These are phyloP conservation scores for Brassica cretica DNA, from an alignment of 345 rosid genomes.

Conservation along the genomic window DNA sequence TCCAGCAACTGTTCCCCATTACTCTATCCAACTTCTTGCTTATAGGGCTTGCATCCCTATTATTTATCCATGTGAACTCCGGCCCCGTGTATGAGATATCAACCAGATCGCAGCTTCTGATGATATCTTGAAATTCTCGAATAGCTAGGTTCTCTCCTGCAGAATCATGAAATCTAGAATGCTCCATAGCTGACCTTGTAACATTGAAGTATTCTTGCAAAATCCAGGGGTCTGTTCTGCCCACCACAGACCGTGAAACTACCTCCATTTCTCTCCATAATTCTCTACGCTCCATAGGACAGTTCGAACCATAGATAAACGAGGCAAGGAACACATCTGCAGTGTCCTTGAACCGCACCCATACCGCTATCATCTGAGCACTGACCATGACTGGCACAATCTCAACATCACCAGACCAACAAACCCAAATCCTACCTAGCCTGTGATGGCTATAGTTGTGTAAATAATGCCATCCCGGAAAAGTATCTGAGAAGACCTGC, in stretches of 20 bases:
- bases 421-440: too few relatives aligned
- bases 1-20: too few relatives aligned
- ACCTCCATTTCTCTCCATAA: not conserved
- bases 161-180: not conserved
- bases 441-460: too few relatives aligned
- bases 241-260: not conserved
- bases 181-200: not conserved
- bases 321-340: not conserved
- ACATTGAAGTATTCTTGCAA: not conserved
- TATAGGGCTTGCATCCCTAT: too few relatives aligned
- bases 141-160: not conserved
- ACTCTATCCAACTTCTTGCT: too few relatives aligned
- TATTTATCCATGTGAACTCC: too few relatives aligned
- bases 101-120: not conserved
- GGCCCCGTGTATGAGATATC: too few relatives aligned
- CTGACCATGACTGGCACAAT: too few relatives aligned
- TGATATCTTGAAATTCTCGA: not conserved
- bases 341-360: not conserved
- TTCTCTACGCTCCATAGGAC: not conserved
- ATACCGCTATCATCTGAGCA: not conserved
- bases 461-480: not conserved
- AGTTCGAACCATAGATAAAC: not conserved
- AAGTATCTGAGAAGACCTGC: not conserved
- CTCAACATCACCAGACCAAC: too few relatives aligned
- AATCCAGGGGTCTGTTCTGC: not conserved